Conservation (phyloP, 2,329 filamentous ascomycete species). For the Neoarthrinium moseri region DNA sequence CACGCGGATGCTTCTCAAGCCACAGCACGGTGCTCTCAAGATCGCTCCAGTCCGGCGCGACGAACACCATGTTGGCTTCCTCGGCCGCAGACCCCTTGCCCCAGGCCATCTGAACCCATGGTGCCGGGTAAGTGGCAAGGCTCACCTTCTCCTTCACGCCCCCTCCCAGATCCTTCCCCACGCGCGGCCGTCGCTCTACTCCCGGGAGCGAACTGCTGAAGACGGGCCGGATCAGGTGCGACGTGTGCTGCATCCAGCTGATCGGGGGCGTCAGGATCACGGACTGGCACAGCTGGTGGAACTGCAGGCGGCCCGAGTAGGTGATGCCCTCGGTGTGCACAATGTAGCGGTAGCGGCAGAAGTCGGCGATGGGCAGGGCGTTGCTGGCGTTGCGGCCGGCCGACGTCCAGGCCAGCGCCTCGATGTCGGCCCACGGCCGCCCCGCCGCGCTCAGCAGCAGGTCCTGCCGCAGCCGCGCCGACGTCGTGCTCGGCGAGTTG, state of each 20-base stretch:
- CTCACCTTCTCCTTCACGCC: slow-evolving; percentile 6
- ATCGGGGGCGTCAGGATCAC: slow-evolving; percentile 47
- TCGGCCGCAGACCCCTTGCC: slow-evolving; percentile 26
- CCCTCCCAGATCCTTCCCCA: not conserved
- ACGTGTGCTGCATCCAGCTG: slow-evolving; percentile 48
- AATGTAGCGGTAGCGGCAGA: slow-evolving; percentile 50
- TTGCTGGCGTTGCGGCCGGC: slow-evolving; percentile 37
- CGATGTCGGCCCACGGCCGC: slow-evolving; percentile 47
- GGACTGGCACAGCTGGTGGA: slow-evolving; percentile 48
- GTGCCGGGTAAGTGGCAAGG: slow-evolving; percentile 22
- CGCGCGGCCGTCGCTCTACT: slow-evolving; percentile 4
- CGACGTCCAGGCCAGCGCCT: slow-evolving; percentile 35
- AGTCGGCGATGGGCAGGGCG: slow-evolving; percentile 46
- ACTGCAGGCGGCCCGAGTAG: slow-evolving; percentile 51
- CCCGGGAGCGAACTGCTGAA: slow-evolving; percentile 33
- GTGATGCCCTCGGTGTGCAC: slow-evolving; percentile 54
- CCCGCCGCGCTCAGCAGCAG: slow-evolving; percentile 33
- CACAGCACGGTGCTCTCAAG: slow-evolving; percentile 44
- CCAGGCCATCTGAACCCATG: slow-evolving; percentile 36
- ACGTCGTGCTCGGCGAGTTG: slow-evolving; percentile 41
- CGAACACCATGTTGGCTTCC: slow-evolving; percentile 37
- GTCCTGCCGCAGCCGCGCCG: slow-evolving; percentile 38
- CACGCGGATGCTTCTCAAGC: slow-evolving; percentile 40
- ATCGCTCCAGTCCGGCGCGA: slow-evolving; percentile 35
- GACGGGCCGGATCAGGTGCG: slow-evolving; percentile 44